Conservation (phyloP, 1,139 yeast species). For the Nematodospora anomalae region DNA sequence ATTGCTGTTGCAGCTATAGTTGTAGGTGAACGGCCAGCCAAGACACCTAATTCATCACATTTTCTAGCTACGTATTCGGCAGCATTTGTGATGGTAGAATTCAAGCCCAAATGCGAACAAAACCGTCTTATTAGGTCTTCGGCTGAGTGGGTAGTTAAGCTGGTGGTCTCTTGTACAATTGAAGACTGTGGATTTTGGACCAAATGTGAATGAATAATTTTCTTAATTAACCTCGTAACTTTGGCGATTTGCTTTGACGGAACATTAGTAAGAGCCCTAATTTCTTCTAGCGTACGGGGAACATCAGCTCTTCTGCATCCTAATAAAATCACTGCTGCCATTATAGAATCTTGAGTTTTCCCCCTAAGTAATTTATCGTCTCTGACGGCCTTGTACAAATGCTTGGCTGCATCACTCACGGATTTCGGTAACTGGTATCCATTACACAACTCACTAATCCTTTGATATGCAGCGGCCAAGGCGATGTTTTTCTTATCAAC, state of each 20-base stretch:
- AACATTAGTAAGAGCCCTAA: constrained; percentile 89
- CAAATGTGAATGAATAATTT: constrained; percentile 47
- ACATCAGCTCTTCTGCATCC: constrained; percentile 94
- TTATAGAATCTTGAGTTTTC: constrained; percentile 85
- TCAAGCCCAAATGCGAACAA: constrained; percentile 89
- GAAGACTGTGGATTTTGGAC: constrained; percentile 56
- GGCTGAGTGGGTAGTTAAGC: constrained; percentile 76
- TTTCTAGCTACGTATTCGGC: constrained; percentile 89
- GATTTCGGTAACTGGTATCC: constrained; percentile 93
- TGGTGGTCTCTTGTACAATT: constrained; percentile 10
- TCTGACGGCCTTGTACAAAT: constrained; percentile 85
- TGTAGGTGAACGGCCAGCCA: constrained; percentile 95
- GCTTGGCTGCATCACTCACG: constrained; percentile 96
- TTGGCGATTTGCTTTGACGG: constrained; percentile 92
- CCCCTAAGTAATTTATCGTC: constrained; percentile 87
- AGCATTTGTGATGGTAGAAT: constrained; percentile 81
- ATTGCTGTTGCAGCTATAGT: constrained; percentile 97
- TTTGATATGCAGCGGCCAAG: constrained; percentile 82
- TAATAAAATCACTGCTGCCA: constrained; percentile 93
- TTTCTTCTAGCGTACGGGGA: constrained; percentile 92
- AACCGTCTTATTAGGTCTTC: constrained; percentile 92
- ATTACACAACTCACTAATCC: constrained; percentile 92
- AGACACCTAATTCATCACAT: constrained; percentile 85
- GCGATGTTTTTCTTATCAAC: constrained; percentile 86
- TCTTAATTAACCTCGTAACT: constrained; percentile 77